These are phyloP conservation scores for Aureococcus anophagefferens DNA, from an alignment of 108 stramenopile genomes.

Conservation along the genomic window DNA sequence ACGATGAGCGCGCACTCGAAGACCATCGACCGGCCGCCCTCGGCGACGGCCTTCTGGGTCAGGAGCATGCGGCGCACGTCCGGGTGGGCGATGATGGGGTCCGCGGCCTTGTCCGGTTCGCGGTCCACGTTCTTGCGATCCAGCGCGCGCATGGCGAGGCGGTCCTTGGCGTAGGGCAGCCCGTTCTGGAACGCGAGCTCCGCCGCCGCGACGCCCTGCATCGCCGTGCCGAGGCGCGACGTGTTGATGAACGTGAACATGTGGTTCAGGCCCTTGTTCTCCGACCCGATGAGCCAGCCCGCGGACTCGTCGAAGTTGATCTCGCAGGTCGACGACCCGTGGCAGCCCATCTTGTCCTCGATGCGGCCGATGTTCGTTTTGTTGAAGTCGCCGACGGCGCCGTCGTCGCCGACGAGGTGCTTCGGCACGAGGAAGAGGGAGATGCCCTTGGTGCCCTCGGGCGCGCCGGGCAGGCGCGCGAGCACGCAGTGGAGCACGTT, in stretches of 20 bases:
- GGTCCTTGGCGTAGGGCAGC: conserved; percentile 19
- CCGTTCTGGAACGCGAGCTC: conserved; percentile 13
- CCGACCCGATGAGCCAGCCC: conserved; percentile 21
- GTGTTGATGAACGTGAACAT: conserved; percentile 31
- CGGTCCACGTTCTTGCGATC: conserved; percentile 15
- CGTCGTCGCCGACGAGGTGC: conserved; percentile 9
- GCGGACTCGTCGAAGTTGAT: conserved; percentile 3
- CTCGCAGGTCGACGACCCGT: conserved; percentile 11
- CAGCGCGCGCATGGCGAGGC: background rate
- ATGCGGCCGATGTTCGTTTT: conserved; percentile 13
- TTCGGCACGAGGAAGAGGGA: conserved; percentile 28
- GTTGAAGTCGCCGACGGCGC: background rate
- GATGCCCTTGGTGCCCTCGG: conserved; percentile 11
- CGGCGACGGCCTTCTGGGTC: conserved; percentile 20
- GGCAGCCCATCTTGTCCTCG: conserved; percentile 28
- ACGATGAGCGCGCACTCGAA: conserved; percentile 12
- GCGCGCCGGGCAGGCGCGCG: conserved; percentile 10
- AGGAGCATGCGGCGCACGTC: conserved; percentile 24
- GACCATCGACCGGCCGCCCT: conserved; percentile 13
- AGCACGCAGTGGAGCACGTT: conserved; percentile 28
- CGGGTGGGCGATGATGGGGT: conserved; percentile 21
- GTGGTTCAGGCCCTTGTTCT: conserved; percentile 13
- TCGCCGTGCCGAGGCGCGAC: conserved; percentile 15
- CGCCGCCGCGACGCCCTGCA: conserved; percentile 17
- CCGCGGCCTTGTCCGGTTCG: conserved; percentile 5